These are phyloP conservation scores for Citrus maxima DNA, from an alignment of 345 rosid species.

Conservation along the genomic window DNA sequence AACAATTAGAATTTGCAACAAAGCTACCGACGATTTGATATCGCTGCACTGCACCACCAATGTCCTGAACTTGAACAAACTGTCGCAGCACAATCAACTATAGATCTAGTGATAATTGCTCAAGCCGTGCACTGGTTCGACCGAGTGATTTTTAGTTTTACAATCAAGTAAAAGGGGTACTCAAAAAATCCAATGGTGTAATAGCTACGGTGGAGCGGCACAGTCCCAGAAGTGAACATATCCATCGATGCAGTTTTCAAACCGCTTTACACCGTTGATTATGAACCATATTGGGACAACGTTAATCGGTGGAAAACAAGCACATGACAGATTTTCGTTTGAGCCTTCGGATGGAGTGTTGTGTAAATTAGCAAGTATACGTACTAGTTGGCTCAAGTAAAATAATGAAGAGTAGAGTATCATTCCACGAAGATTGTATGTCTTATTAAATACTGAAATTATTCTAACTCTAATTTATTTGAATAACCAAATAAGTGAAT, in stretches of 20 bases:
- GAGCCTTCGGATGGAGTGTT: conserved; percentile 42
- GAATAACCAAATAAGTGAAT: no score
- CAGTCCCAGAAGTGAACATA: conserved; percentile 48
- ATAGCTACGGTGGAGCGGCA: conserved; percentile 89
- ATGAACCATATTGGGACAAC: conserved; percentile 52
- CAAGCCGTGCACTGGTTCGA: conserved; percentile 86
- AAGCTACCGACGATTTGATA: no score
- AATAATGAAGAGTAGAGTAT: no score
- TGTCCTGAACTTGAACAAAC: conserved; percentile 47
- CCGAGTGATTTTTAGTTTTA: conserved; percentile 53
- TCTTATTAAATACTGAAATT: no score
- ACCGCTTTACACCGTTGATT: conserved; percentile 39
- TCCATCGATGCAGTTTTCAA: conserved; percentile 47
- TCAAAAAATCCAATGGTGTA: conserved; percentile 76
- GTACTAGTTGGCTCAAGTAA: no score
- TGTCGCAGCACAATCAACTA: conserved; percentile 41
- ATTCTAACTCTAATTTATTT: no score
- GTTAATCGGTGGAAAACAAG: conserved; percentile 55
- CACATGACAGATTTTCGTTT: conserved; percentile 51
- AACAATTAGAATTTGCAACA: no score
- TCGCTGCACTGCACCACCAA: conserved; percentile 21
- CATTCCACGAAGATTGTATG: no score
- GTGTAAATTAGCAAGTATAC: no score
- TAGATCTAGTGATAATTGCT: conserved; percentile 64
- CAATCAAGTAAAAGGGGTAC: conserved; percentile 53